Evolutionary conservation across 176 grass and related monocot genomes (phyloP).

Genomic region (Leersia perrieri): DNA sequence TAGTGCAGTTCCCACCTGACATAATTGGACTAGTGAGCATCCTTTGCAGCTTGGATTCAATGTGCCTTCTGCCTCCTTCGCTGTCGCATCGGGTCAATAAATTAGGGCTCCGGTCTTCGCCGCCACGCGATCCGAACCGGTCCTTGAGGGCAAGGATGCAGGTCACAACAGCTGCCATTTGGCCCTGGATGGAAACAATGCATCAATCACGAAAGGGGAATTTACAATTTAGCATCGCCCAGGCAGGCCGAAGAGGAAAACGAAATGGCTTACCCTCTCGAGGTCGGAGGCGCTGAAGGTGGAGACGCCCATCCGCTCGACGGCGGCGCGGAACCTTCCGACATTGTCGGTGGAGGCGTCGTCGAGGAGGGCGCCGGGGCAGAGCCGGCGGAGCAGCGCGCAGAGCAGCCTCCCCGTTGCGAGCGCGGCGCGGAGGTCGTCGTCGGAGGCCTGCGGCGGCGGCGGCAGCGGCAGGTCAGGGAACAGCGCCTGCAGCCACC

Average conservation of each 20-base stretch:
- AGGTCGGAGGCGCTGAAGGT: conserved; percentile 56
- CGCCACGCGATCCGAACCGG: conserved; percentile 8
- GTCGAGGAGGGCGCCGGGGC: conserved; percentile 45
- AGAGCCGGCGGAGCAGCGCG: conserved; percentile 45
- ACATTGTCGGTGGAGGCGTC: conserved; percentile 44
- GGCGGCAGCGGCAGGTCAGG: conserved; percentile 28
- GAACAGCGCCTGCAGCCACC: conserved; percentile 46
- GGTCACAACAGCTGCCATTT: conserved; percentile 38
- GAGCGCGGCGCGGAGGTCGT: conserved; percentile 42
- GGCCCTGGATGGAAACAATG: conserved; percentile 37
- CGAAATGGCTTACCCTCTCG: conserved; percentile 35
- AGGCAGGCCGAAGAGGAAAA: not conserved
- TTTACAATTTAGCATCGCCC: not conserved
- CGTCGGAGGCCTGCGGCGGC: conserved; percentile 41
- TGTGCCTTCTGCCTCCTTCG: conserved; percentile 36
- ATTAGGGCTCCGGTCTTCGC: not conserved
- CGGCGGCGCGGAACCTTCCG: conserved; percentile 47
- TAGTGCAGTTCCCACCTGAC: conserved; percentile 49
- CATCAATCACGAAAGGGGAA: not conserved
- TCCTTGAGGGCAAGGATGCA: conserved; percentile 56
- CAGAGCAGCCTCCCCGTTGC: conserved; percentile 47
- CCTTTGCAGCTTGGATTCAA: conserved; percentile 43
- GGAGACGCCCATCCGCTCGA: conserved; percentile 45
- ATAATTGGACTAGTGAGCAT: conserved; percentile 48
- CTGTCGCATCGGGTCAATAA: conserved; percentile 41